Conservation (phyloP, 129 eudicot genomes). For the Mikania micrantha region DNA sequence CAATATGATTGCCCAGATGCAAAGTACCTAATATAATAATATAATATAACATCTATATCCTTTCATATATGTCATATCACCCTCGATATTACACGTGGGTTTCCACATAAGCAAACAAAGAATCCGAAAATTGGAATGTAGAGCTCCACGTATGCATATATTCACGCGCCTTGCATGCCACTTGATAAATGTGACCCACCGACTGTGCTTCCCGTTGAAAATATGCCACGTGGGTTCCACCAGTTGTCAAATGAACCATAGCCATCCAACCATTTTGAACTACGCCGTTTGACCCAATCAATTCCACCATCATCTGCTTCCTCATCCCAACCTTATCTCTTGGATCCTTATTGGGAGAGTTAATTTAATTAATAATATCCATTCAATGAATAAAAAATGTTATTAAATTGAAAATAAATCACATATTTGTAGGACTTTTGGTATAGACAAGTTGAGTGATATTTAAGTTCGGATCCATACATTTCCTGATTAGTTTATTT, state of each 20-base stretch:
- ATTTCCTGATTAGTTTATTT: no score
- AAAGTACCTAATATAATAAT: constrained; percentile 9
- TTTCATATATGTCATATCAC: constrained; percentile 6
- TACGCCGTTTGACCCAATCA: background rate
- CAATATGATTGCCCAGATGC: constrained; percentile 12
- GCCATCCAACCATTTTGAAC: constrained; percentile 20
- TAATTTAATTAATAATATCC: no score
- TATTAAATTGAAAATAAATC: no score
- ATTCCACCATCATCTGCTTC: constrained; percentile 19
- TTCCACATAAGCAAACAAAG: constrained; percentile 18
- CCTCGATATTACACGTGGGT: background rate
- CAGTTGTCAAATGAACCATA: constrained; percentile 18
- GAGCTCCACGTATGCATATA: constrained; percentile 2
- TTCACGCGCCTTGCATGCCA: background rate
- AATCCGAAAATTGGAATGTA: background rate
- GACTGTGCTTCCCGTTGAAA: background rate
- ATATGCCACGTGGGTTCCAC: constrained; percentile 19
- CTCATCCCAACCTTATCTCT: constrained; percentile 27
- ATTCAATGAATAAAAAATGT: no score
- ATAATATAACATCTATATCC: no score
- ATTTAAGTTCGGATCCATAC: no score
- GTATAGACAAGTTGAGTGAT: no score
- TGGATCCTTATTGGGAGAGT: constrained; percentile 24
- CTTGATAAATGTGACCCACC: background rate
- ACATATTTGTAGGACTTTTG: no score